Evolutionary conservation across 2,329 filamentous ascomycete genomes (phyloP).

Genomic region (Claviceps sp.): DNA sequence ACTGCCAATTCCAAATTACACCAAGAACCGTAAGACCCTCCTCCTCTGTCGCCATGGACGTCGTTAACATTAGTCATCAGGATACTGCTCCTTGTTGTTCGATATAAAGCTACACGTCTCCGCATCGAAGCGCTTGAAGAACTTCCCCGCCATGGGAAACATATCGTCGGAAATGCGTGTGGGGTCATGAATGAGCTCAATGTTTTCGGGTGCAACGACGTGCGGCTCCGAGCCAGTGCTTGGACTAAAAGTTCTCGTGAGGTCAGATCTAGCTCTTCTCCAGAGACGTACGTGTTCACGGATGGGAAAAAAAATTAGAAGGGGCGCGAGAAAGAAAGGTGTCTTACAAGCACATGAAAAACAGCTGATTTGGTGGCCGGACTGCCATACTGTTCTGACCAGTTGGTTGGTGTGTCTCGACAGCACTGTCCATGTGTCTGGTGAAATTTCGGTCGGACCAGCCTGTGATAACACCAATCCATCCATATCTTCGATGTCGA

Average conservation of each 20-base stretch:
- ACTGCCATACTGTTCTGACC: constrained; percentile 5
- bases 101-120: constrained; percentile 60
- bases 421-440: constrained; percentile 14
- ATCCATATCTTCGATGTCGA: constrained; percentile 65
- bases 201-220: constrained; percentile 55
- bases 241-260: constrained; percentile 11
- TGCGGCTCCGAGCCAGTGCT: constrained; percentile 21
- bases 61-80: constrained; percentile 50
- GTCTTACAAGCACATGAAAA: constrained; percentile 68
- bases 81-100: constrained; percentile 68
- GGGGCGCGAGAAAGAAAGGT: neutral
- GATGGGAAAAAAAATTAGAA: neutral
- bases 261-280: neutral
- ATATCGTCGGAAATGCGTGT: constrained; percentile 40
- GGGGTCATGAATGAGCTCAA: constrained; percentile 43
- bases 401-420: constrained; percentile 14
- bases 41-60: neutral
- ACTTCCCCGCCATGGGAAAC: constrained; percentile 61
- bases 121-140: constrained; percentile 76
- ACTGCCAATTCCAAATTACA: neutral
- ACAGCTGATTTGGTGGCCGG: constrained; percentile 39
- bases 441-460: constrained; percentile 49
- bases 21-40: neutral
- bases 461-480: constrained; percentile 73
- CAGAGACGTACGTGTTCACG: neutral